Conservation (phyloP, 2,329 filamentous ascomycete species). For the Verticillium nonalfalfae region DNA sequence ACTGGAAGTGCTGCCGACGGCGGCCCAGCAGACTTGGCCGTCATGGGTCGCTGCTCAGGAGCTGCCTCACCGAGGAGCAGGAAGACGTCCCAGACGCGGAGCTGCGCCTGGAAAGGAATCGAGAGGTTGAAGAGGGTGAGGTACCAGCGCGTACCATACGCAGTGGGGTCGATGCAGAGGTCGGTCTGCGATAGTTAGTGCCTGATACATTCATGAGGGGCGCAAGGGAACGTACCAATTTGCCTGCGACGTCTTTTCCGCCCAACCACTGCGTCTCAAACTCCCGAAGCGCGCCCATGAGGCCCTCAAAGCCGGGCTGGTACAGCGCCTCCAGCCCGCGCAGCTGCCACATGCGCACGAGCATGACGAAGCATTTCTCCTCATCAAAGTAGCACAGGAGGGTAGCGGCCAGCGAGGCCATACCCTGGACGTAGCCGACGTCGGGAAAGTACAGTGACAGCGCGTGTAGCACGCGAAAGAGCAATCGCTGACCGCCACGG, state of each 20-base stretch:
- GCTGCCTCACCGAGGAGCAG: conserved; percentile 80
- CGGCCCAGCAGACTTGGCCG: conserved; percentile 3
- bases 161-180: conserved; percentile 74
- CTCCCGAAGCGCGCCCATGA: conserved; percentile 80
- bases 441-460: conserved; percentile 86
- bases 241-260: conserved; percentile 69
- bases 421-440: conserved; percentile 94
- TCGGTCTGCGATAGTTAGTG: conserved; percentile 47
- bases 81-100: conserved; percentile 97
- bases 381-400: conserved; percentile 96
- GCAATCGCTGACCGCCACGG: conserved; percentile 80
- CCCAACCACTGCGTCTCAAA: conserved; percentile 81
- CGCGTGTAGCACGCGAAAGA: conserved; percentile 89
- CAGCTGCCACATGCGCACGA: conserved; percentile 88
- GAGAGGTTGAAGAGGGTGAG: conserved; percentile 96
- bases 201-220: neutral
- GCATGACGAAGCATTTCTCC: conserved; percentile 89
- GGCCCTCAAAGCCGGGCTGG: conserved; percentile 71
- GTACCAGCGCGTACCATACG: conserved; percentile 98
- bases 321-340: conserved; percentile 84
- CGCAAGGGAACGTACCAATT: conserved; percentile 56
- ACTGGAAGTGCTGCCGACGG: neutral
- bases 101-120: conserved; percentile 87
- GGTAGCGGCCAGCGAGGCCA: conserved; percentile 90
- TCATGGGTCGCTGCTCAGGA: conserved; percentile 21